phyloP scores from a whole-genome alignment of 2,329 filamentous ascomycete species.

The Sclerotinia subarctica region DNA sequence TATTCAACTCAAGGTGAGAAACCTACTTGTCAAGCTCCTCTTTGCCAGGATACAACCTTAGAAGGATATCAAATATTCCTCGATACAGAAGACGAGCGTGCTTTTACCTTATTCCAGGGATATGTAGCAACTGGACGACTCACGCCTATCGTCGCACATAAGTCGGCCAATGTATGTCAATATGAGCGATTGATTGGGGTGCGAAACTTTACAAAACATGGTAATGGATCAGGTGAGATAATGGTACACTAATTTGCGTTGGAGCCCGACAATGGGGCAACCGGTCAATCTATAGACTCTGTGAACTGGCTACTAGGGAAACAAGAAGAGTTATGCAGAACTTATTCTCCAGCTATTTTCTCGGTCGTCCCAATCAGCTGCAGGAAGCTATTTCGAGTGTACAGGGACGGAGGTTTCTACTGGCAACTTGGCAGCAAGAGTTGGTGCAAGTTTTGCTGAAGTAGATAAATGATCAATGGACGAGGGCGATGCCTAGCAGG shows the following conservation, averaged over 20 bases:
- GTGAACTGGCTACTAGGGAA: background rate
- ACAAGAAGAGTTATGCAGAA: background rate
- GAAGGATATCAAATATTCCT: background rate
- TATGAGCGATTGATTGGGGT: background rate
- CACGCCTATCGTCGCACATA: background rate
- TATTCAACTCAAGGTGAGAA: background rate
- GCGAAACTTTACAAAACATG: background rate
- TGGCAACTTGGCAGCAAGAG: background rate
- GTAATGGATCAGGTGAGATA: background rate
- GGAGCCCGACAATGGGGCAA: background rate
- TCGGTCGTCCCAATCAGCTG: background rate
- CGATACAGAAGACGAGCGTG: background rate
- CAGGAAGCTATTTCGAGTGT: background rate
- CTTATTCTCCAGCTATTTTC: background rate
- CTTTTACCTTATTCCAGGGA: background rate
- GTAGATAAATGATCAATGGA: background rate
- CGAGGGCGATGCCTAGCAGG: background rate
- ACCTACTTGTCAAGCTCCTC: background rate
- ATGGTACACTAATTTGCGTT: background rate
- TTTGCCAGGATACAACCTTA: background rate
- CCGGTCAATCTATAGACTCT: background rate
- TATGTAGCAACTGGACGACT: background rate
- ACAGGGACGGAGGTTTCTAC: background rate
- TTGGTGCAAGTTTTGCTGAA: background rate
- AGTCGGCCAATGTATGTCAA: background rate